Evolutionary conservation across 148 eudicot genomes (phyloP).

Genomic region (Persicaria tinctoria): DNA sequence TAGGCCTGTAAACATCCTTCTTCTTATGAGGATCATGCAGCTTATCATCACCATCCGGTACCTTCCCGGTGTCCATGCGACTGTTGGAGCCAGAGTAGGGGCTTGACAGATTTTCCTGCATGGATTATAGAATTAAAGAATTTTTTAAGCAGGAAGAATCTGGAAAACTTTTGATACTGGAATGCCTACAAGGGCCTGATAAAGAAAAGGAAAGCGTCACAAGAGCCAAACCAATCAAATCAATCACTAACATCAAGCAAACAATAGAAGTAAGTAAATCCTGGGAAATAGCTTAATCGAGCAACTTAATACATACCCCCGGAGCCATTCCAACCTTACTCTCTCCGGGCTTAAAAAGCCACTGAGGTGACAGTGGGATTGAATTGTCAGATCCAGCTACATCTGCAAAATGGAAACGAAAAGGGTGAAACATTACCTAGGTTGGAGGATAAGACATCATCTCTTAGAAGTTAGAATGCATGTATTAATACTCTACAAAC

Average conservation of each 20-base stretch:
- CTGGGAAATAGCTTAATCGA: constrained; percentile 2
- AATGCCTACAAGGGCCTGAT: not conserved
- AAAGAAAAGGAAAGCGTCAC: not conserved
- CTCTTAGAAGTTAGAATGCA: too few relatives aligned
- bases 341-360: constrained; percentile 91
- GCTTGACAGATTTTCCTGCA: constrained; percentile 54
- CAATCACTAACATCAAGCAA: not conserved
- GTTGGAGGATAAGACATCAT: not conserved
- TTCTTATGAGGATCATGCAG: constrained; percentile 45
- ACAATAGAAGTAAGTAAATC: not conserved
- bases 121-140: constrained; percentile 5
- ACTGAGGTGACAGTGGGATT: constrained; percentile 94
- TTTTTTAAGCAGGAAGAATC: not conserved
- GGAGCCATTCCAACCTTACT: constrained; percentile 51
- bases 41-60: constrained; percentile 39
- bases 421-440: too few relatives aligned
- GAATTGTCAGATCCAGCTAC: constrained; percentile 57
- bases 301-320: constrained; percentile 51
- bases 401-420: constrained; percentile 34
- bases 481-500: not conserved
- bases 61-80: constrained; percentile 28
- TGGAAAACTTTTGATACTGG: not conserved
- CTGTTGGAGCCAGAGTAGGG: constrained; percentile 32
- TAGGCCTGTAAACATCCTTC: constrained; percentile 81
- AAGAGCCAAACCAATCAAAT: not conserved